phyloP scores from a whole-genome alignment of 2,329 filamentous ascomycete genomes.

The Calonectria henricotiae region DNA sequence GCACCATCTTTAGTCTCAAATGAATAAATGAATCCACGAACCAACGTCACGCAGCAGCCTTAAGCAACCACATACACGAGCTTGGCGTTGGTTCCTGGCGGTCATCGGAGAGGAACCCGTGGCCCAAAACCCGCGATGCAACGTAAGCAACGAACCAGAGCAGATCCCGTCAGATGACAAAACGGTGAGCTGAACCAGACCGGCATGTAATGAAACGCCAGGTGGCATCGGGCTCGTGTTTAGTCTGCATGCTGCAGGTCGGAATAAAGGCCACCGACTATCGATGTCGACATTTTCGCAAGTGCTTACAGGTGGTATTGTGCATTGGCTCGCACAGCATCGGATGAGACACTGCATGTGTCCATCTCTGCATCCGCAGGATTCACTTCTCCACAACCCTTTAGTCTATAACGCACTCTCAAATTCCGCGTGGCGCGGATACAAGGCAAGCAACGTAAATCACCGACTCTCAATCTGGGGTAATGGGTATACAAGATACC shows the following conservation, averaged over 20 bases:
- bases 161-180: not conserved
- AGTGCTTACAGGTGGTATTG: slow-evolving; percentile 2
- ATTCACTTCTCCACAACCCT: not conserved
- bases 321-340: slow-evolving; percentile 1
- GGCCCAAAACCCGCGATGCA: too few species aligned
- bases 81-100: slow-evolving; percentile 38
- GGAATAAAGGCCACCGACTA: slow-evolving; percentile 4
- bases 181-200: slow-evolving; percentile 1
- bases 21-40: slow-evolving; percentile 1
- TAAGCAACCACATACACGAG: slow-evolving; percentile 4
- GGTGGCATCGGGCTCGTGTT: slow-evolving; percentile 7
- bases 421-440: not conserved
- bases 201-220: not conserved
- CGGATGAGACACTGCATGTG: not conserved
- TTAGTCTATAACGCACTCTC: not conserved
- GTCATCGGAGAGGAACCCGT: slow-evolving; percentile 5
- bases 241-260: slow-evolving; percentile 16
- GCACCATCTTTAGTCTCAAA: too few species aligned
- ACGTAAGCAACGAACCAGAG: not conserved
- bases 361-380: slow-evolving; percentile 2
- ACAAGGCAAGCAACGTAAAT: not conserved
- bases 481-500: not conserved
- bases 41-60: slow-evolving; percentile 11
- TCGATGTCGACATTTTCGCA: slow-evolving; percentile 17
- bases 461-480: too few species aligned